Evolutionary conservation across 2,329 filamentous ascomycete species (phyloP), one percentile per base, ranked within the genome.

Genomic region (Escovopsis weberi): DNA sequence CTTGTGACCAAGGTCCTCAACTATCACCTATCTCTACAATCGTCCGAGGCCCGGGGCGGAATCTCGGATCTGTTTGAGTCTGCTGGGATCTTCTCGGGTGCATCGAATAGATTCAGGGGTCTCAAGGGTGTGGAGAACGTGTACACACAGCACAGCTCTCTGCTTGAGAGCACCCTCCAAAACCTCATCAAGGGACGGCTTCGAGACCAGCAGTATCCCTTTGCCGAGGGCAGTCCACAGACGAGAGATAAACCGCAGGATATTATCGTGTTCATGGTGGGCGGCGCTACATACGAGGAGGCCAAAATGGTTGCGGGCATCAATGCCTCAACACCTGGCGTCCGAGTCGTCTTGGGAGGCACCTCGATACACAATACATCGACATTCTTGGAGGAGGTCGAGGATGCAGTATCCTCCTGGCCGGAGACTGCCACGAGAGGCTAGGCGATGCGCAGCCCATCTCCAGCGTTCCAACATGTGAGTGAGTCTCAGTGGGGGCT

Each of bases 121-220:
- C 70, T 98, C 12, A 95, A 96, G 57, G 91, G 91, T 2, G 91
- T 98, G 1, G 93, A 98, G 60, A 98, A 98, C 53, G 91, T 98
- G 26, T 98, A 98, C 60, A 98, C 91, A 0, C 93, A 98, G 59
- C 91, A 98, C 60, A 93, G 86, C 6, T 87, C 93, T 0, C 73
- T 86, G 19, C 63, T 98, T 12, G 88, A 95, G 59, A 75, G 75
- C 23, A 96, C 87, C 1, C 65, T 98, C 15, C 89, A 95, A 57
- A 89, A 89, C 53, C 68, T 98, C 41, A 88, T 96, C 65, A 95
- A 94, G 58, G 93, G 91, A 0, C 78, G 84, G 28, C 64, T 98
- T 45, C 82, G 79, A 53, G 85, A 94, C 54, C 76, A 87, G 50
- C 78, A 91, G 48, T 96, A 94, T 56, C 93, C 91, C 0, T 98